Conservation (phyloP, 805 yeast genomes). For the Wickerhamiella azyma region DNA sequence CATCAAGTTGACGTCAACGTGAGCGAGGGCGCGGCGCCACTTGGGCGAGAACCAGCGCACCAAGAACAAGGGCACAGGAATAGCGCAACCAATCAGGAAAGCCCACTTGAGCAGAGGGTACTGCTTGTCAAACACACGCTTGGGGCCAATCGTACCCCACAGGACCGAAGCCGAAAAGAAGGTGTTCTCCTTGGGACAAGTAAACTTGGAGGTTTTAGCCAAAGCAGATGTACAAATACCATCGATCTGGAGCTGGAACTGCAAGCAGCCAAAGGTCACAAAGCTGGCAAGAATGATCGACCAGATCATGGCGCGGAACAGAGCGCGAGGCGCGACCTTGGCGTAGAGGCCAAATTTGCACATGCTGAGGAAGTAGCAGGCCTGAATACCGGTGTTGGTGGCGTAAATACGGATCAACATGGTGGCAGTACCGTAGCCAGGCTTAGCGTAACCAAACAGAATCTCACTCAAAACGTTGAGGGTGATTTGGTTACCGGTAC, state of each 20-base stretch:
- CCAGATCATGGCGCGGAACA: slow-evolving; percentile 29
- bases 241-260: slow-evolving; percentile 31
- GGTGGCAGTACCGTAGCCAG: slow-evolving; percentile 43
- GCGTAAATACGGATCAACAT: slow-evolving; percentile 50
- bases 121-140: slow-evolving; percentile 32
- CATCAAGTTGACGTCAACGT: slow-evolving; percentile 37
- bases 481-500: slow-evolving; percentile 46
- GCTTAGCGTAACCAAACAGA: slow-evolving; percentile 51
- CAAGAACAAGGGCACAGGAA: slow-evolving; percentile 18
- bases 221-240: slow-evolving; percentile 35
- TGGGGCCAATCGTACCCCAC: slow-evolving; percentile 47
- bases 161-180: slow-evolving; percentile 40
- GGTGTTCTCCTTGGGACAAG: slow-evolving; percentile 28
- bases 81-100: slow-evolving; percentile 39
- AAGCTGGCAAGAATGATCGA: slow-evolving; percentile 31
- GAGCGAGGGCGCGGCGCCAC: slow-evolving; percentile 14
- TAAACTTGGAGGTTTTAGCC: slow-evolving; percentile 27
- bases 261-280: slow-evolving; percentile 30
- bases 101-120: slow-evolving; percentile 53
- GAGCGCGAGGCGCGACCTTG: slow-evolving; percentile 31
- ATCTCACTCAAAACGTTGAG: slow-evolving; percentile 50
- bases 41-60: slow-evolving; percentile 16
- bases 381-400: slow-evolving; percentile 51
- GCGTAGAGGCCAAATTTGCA: slow-evolving; percentile 37
- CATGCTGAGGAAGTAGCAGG: slow-evolving; percentile 40